phyloP scores from a whole-genome alignment of 768 basidiomycete species.

The Pisolithus marmoratus region DNA sequence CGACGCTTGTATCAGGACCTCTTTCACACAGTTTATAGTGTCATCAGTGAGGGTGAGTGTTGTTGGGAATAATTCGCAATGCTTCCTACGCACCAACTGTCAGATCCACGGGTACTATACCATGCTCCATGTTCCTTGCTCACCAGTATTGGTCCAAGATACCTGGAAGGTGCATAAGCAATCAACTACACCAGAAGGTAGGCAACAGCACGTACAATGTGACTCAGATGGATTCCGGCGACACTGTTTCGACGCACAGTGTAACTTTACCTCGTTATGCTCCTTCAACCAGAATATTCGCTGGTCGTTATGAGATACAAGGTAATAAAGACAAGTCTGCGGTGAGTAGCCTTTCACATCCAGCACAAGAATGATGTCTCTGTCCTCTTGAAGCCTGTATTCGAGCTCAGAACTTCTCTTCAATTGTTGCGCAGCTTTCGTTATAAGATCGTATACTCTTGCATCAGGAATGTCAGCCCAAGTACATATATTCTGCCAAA shows the following conservation, averaged over 20 bases:
- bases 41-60: conserved; percentile 15
- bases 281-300: conserved; percentile 24
- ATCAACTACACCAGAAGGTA: background rate
- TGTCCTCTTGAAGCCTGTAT: background rate
- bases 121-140: conserved; percentile 3
- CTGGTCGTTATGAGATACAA: conserved; percentile 22
- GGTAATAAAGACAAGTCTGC: conserved; percentile 17
- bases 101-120: background rate
- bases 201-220: conserved; percentile 17
- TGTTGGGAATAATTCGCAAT: conserved; percentile 27
- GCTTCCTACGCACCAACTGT: conserved; percentile 14
- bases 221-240: conserved; percentile 1
- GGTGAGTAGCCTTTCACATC: conserved; percentile 1
- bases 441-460: background rate
- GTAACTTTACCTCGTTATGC: conserved; percentile 13
- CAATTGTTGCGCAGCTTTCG: background rate
- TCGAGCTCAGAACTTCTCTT: background rate
- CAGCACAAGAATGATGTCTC: conserved; percentile 15
- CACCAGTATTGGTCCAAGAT: conserved; percentile 26
- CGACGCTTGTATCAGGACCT: conserved; percentile 22
- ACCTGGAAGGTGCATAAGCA: conserved; percentile 13
- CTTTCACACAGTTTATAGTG: conserved; percentile 15
- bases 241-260: conserved; percentile 21
- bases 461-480: background rate
- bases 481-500: background rate